Percentiles rank a stretch among this genome's conserved stretches.
phyloP scores from a whole-genome alignment of 768 basidiomycete species.

The Mycena leptocephala region DNA sequence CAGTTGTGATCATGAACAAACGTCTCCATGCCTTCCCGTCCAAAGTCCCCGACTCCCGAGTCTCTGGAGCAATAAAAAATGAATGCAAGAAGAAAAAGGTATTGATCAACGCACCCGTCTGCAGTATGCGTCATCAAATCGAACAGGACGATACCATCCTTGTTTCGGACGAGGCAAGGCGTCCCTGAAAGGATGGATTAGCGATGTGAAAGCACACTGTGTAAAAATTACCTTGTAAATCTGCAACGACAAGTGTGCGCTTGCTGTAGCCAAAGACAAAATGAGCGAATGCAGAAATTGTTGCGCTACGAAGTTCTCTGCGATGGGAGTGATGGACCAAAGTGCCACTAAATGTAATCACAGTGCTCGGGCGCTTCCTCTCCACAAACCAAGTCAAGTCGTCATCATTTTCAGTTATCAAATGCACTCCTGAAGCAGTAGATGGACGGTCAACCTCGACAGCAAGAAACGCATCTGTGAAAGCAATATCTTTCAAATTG shows the following conservation, averaged over 20 bases:
- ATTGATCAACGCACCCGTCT: background rate
- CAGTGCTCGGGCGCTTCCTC: background rate
- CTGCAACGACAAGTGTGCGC: too few species aligned
- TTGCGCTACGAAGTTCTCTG: background rate
- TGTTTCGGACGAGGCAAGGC: background rate
- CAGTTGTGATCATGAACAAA: background rate
- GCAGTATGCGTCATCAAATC: background rate
- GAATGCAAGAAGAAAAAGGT: background rate
- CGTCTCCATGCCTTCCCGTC: background rate
- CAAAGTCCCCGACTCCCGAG: too few species aligned
- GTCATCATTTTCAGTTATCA: background rate
- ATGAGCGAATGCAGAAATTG: too few species aligned
- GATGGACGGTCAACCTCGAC: too few species aligned
- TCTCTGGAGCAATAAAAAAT: too few species aligned
- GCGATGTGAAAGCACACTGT: too few species aligned
- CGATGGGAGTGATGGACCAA: background rate
- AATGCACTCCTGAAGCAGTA: background rate
- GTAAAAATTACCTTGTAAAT: too few species aligned
- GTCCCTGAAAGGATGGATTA: background rate
- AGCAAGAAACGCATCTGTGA: too few species aligned
- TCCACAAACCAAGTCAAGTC: slow-evolving; percentile 5
- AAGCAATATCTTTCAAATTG: too few species aligned
- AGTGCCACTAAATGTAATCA: background rate
- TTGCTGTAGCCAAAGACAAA: too few species aligned
- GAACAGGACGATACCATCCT: background rate